Base-by-base conservation (phyloP, 2,329 filamentous ascomycete genomes). In the Myotisia sp. region DNA sequence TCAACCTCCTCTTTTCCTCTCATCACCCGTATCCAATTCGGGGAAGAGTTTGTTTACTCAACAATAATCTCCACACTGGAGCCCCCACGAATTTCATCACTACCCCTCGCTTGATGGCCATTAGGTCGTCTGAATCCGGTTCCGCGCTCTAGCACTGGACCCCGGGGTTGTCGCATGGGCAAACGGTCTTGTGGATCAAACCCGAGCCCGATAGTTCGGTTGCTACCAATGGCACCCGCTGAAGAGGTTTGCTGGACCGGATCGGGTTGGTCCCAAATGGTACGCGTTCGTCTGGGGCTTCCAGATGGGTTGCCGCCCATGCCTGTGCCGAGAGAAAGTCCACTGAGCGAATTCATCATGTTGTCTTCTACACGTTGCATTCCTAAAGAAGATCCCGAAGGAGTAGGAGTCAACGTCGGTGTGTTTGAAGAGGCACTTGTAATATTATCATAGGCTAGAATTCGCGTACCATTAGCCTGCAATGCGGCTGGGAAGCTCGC, bases 401-500 rank as follows among this genome's bases (percentile, higher is more conserved):
- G 64, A 8, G 69, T 74, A 8, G 73, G 72, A 3, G 76, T 79
- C 39, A 79, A 62, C 33, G 70, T 77, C 6, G 76, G 75, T 14
- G 76, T 79, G 50, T 70, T 75, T 26, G 74, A 74, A 19, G 71
- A 65, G 22, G 62, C 67, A 45, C 64, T 74, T 28, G 66, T 64
- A 8, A 62, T 56, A 42, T 65, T 65, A 44, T 76, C 70, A 38
- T 73, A 70, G 30, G 42, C 26, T 29, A 53, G 50, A 43, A 76
- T 70, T 36, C 74, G 68, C 29, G 71, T 63, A 36, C 75, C 70
- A 45, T 76, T 76, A 42, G 70, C 67, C 48, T 67, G 66, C 32
- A 83, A 63, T 40, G 69, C 71, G 43, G 74, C 73, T 36, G 83
- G 76, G 53, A 92, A 93, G 63, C 84, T 92, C 4, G 83, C 83